Evolutionary conservation across 176 grass and related monocot species (phyloP), one percentile per base, ranked within the genome.

Genomic region (Dactylis glomerata): DNA sequence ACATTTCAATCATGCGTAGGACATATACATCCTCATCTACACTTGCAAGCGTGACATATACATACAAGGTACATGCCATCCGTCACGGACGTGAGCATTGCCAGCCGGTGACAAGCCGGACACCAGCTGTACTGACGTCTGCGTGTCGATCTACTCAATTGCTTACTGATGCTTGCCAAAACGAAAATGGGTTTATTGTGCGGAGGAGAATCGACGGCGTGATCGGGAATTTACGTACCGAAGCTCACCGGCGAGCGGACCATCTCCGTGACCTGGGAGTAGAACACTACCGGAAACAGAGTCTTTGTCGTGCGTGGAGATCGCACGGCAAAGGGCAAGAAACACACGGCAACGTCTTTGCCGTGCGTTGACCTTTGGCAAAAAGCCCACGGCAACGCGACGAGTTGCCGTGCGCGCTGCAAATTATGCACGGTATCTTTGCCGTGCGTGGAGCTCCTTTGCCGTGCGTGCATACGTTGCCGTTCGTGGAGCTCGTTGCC

Each of bases 221-320:
- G 44, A 33, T 32, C 28, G 59, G 32, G 5, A 27, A 65, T 14
- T 24, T 6, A 73, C 84, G 44, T 40, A 94, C 95, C 92, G 63
- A 90, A 95, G 71, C 55, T 90, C 50, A 40, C 63, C 1, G 91
- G 95, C 1, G 87, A 90, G 2, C 89, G 86, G 28, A 86, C 62
- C 90, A 98, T 95, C 54, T 95, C 84, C 0, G 80, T 20, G 72
- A 87, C 84, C 77, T 91, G 92, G 20, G 78, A 34, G 80, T 92
- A 95, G n/a, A n/a, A n/a, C n/a, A n/a, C n/a, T n/a, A n/a, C n/a
- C n/a, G n/a, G n/a, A n/a, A n/a, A n/a, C n/a, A n/a, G n/a, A n/a
- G n/a, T n/a, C n/a, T n/a, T n/a, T n/a, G n/a, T n/a, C n/a, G n/a
- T n/a, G n/a, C n/a, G n/a, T n/a, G n/a, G n/a, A n/a, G n/a, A n/a